Percentiles rank a stretch among this genome's conserved stretches.
These are phyloP conservation scores for Sindora glabra DNA, from an alignment of 306 rosid genomes.

Conservation along the genomic window DNA sequence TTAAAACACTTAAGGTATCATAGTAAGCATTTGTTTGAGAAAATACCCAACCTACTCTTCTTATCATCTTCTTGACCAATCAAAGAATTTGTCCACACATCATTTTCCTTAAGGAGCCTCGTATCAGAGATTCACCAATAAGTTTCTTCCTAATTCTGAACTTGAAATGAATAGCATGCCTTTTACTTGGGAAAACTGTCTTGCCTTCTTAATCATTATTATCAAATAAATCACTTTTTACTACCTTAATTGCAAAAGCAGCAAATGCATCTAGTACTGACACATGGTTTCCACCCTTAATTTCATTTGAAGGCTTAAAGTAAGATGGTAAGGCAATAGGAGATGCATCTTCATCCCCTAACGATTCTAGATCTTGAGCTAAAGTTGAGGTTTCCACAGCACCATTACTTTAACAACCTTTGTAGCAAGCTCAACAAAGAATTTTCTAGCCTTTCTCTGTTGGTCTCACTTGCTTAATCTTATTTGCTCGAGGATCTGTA, in stretches of 20 bases:
- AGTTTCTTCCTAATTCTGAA: slow-evolving; percentile 71
- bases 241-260: slow-evolving; percentile 75
- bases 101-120: slow-evolving; percentile 58
- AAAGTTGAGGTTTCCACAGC: slow-evolving; percentile 17
- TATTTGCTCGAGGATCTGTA: slow-evolving; percentile 68
- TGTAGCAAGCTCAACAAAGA: slow-evolving; percentile 83
- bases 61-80: slow-evolving; percentile 70
- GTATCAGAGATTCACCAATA: slow-evolving; percentile 59
- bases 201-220: slow-evolving; percentile 51
- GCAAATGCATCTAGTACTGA: slow-evolving; percentile 80
- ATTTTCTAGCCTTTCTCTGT: slow-evolving; percentile 83
- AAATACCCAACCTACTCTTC: slow-evolving; percentile 87
- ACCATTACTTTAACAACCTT: slow-evolving; percentile 44
- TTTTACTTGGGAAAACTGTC: slow-evolving; percentile 34
- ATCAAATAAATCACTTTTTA: slow-evolving; percentile 41
- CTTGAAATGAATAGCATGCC: slow-evolving; percentile 71
- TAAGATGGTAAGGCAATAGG: slow-evolving; percentile 28
- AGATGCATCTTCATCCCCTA: slow-evolving; percentile 35
- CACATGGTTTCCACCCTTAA: slow-evolving; percentile 26
- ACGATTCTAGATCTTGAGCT: background rate
- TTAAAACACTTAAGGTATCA: too few species aligned
- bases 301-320: slow-evolving; percentile 19
- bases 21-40: too few species aligned
- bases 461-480: slow-evolving; percentile 82
- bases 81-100: slow-evolving; percentile 27